Evolutionary conservation across 192 early-diverging fungal species (phyloP).

Genomic region (Backusella liffmaniae): DNA sequence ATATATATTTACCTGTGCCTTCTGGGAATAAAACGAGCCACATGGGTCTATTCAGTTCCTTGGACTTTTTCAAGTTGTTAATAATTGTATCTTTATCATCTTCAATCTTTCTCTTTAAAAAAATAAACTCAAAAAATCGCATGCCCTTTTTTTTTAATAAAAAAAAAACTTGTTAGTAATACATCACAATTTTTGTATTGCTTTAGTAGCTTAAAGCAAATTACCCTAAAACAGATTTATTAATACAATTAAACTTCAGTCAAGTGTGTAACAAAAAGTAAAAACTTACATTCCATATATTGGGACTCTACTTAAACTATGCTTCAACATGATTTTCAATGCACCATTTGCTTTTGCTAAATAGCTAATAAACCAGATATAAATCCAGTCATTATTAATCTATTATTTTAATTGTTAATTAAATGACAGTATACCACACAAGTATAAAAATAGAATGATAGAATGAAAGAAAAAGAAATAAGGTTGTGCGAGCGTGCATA

Average conservation of each 20-base stretch:
- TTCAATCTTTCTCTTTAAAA: constrained; percentile 83
- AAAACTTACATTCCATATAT: constrained; percentile 75
- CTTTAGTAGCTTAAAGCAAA: neutral
- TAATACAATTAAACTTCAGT: constrained; percentile 4
- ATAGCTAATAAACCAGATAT: constrained; percentile 65
- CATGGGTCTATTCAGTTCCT: constrained; percentile 63
- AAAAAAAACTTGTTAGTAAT: neutral
- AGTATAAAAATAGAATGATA: neutral
- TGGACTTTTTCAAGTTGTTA: constrained; percentile 53
- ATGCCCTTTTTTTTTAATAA: constrained; percentile 57
- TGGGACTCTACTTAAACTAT: constrained; percentile 78
- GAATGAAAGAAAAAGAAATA: neutral
- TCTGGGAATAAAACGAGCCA: constrained; percentile 97
- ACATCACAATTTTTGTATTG: neutral
- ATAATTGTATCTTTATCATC: constrained; percentile 59
- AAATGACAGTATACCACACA: neutral
- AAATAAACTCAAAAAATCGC: constrained; percentile 92
- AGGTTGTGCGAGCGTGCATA: neutral
- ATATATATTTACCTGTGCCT: constrained; percentile 62
- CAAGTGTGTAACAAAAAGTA: neutral
- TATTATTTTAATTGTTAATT: constrained; percentile 15
- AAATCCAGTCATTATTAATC: constrained; percentile 72
- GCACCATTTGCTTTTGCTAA: constrained; percentile 70
- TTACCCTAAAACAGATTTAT: constrained; percentile 14
- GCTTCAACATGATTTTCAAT: constrained; percentile 91